Base-by-base conservation (phyloP, 495 filamentous ascomycete genomes). In the Neurospora pannonica region DNA sequence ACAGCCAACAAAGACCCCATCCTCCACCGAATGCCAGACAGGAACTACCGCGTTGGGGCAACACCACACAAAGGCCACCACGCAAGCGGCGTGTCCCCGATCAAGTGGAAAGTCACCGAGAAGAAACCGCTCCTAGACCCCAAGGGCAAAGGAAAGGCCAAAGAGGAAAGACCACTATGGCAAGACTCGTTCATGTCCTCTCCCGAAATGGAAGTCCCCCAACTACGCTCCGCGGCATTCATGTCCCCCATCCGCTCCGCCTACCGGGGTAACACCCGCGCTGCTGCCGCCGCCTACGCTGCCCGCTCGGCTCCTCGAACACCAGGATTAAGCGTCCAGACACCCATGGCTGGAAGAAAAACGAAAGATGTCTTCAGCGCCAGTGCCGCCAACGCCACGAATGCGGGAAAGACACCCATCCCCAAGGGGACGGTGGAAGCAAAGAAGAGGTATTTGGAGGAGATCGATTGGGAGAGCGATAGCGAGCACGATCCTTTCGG, bases 41-140 rank as follows among this genome's bases (percentile, higher is more conserved):
- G 96, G 80, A 98, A 92, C 60, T 99, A 97, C 82, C 92, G 97
- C 38, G 84, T 99, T 1, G 92, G 94, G 84, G 94, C 96, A 15
- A 99, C 96, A 10, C 97, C 96, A 0, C 90, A 93, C 71, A 92
- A 85, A 72, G 75, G 74, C 24, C 54, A 67, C 28, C 70, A 36
- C 15, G 73, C 73, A 17, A 77, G 76, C 34, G 74, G 73, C 38
- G 54, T 84, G 62, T 77, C 82, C 54, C 76, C 81, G 70, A 75
- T 83, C 75, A 81, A 79, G 70, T 83, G 81, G 81, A 82, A 79
- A 70, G 78, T 83, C 17, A 78, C 79, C 17, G 77, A 78, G 71
- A 77, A 78, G 71, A 69, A 73, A 43, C 54, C 28, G 0, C 54
- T 67, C 3, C 54, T 34, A 17, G 54, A 67, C 54, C 60, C 72